phyloP scores from a whole-genome alignment of 805 yeast species.

The Yamadazyma phyllophila region DNA sequence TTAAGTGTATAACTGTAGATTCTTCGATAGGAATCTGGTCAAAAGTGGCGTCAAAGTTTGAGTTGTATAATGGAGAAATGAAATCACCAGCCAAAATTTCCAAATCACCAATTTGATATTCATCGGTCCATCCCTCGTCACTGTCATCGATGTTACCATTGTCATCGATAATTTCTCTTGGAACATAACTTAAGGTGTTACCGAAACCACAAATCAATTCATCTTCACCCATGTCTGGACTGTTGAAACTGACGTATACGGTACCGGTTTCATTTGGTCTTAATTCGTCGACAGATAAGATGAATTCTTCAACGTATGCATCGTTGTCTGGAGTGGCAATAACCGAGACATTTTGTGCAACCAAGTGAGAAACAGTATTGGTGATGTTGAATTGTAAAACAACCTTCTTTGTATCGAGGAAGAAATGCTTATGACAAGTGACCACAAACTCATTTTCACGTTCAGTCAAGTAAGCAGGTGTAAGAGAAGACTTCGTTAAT shows the following conservation, averaged over 20 bases:
- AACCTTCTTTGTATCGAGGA: slow-evolving; percentile 61
- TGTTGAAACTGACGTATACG: slow-evolving; percentile 72
- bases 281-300: slow-evolving; percentile 70
- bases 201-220: slow-evolving; percentile 46
- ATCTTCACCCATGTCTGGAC: slow-evolving; percentile 48
- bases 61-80: slow-evolving; percentile 71
- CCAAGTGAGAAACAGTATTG: slow-evolving; percentile 78
- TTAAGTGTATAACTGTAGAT: slow-evolving; percentile 65
- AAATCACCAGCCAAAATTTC: slow-evolving; percentile 78
- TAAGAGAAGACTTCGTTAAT: slow-evolving; percentile 65
- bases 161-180: slow-evolving; percentile 72
- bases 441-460: slow-evolving; percentile 92
- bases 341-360: slow-evolving; percentile 74
- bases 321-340: slow-evolving; percentile 62
- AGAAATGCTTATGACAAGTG: slow-evolving; percentile 77
- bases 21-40: slow-evolving; percentile 67
- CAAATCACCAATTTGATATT: slow-evolving; percentile 84
- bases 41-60: slow-evolving; percentile 69
- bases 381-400: slow-evolving; percentile 78
- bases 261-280: slow-evolving; percentile 70
- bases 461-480: slow-evolving; percentile 72
- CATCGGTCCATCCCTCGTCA: slow-evolving; percentile 87
- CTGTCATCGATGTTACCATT: slow-evolving; percentile 60
- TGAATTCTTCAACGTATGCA: slow-evolving; percentile 62
- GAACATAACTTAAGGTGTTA: slow-evolving; percentile 68